phyloP scores from a whole-genome alignment of 2,329 filamentous ascomycete genomes.

The Talaromyces verruculosus region DNA sequence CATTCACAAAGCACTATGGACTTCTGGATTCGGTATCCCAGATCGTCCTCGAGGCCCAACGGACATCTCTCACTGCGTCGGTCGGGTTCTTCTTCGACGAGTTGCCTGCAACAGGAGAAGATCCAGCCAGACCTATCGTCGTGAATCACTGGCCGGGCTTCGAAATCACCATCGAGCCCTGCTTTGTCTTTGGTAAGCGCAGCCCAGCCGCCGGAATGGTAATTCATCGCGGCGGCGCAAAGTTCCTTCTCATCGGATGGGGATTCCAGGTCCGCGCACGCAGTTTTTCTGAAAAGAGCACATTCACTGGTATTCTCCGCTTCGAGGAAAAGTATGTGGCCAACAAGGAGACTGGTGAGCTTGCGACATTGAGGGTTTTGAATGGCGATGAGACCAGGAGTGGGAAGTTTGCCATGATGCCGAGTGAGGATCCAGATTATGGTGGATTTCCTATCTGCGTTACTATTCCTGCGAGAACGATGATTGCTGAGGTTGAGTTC shows the following conservation, averaged over 20 bases:
- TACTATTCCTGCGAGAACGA: conserved; percentile 54
- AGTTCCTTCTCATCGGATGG: conserved; percentile 25
- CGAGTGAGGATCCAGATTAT: conserved; percentile 57
- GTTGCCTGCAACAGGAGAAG: conserved; percentile 20
- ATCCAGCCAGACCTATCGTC: conserved; percentile 32
- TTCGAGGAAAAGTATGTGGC: background rate
- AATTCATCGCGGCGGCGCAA: conserved; percentile 40
- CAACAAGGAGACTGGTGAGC: background rate
- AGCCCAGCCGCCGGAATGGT: conserved; percentile 46
- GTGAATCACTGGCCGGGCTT: conserved; percentile 31
- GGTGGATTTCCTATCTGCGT: conserved; percentile 57
- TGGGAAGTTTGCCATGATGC: conserved; percentile 51
- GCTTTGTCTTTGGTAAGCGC: conserved; percentile 49
- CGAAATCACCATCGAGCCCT: conserved; percentile 44
- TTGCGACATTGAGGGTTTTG: background rate
- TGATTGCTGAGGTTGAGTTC: conserved; percentile 36
- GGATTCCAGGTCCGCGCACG: background rate
- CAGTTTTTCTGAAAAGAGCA: background rate
- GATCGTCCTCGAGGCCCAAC: conserved; percentile 45
- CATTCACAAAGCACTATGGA: conserved; percentile 38
- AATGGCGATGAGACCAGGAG: background rate
- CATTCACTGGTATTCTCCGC: background rate
- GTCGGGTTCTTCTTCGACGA: conserved; percentile 45
- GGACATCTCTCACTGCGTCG: conserved; percentile 28
- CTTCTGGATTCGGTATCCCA: conserved; percentile 38